Base-by-base conservation (phyloP, 257 asterid genomes). In the Nicotiana tomentosiformis region DNA sequence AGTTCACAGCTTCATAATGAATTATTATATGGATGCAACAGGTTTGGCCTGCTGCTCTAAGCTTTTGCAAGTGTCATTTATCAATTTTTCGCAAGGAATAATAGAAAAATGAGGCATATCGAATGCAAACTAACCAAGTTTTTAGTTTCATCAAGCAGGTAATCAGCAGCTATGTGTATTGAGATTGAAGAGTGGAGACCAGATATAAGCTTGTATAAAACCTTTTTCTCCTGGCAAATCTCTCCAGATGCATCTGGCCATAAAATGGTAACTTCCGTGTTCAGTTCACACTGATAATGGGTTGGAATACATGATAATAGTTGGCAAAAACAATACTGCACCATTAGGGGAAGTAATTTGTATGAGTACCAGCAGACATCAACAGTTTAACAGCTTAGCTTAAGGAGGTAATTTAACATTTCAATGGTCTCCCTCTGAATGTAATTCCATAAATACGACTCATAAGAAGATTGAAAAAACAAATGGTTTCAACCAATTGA, bases 111-210 rank as follows among this genome's bases (percentile, higher is more conserved):
- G 18, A 14, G 11, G 37, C 60, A 61, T 62, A 57, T n/a, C 43
- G 66, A 83, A 23, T 72, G 35, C 79, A 60, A 77, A 80, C 90
- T 55, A 57, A 95, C 98, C 98, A 84, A 84, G 87, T 90, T 90
- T 77, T 64, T 88, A 87, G 93, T 88, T 90, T 95, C 98, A 56
- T 95, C 98, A 56, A 95, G 95, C 62, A 95, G 93, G 88, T 92
- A 95, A 51, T 92, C 98, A 68, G 98, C 83, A 10, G 92, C 97
- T 83, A 95, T 93, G 86, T 95, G 98, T 83, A 90, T 88, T 53
- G 98, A 95, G 66, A 95, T 95, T 61, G 98, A 95, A 86, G 98
- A 88, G 84, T 95, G 98, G 76, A 95, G 97, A 83, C 98, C 98
- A 10, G 98, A 95, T 84, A 95, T 95, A 85, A 95, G 89, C 88